Evolutionary conservation across 164 flowering plant species (phyloP).

Genomic region (Vitis rotundifolia): DNA sequence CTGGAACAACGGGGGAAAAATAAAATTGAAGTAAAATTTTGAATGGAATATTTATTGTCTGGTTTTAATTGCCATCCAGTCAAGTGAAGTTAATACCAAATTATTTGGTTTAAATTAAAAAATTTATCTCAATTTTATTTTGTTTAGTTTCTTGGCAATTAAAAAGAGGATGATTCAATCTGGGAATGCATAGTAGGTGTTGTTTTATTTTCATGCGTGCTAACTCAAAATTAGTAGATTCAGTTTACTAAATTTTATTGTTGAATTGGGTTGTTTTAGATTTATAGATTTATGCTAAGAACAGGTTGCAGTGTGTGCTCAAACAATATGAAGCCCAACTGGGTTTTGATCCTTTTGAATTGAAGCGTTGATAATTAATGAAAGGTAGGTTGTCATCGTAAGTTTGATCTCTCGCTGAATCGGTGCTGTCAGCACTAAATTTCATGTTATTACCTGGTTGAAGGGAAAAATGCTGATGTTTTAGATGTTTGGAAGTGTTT

Average conservation of each 20-base stretch:
- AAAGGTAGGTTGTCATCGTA: no score
- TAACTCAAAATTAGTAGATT: neutral
- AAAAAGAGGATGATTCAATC: neutral
- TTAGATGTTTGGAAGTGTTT: no score
- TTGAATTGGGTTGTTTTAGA: neutral
- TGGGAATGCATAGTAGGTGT: neutral
- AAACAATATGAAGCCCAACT: neutral
- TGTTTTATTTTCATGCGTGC: neutral
- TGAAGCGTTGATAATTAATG: no score
- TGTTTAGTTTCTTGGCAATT: neutral
- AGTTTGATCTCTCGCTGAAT: no score
- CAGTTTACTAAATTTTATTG: neutral
- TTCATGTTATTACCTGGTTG: no score
- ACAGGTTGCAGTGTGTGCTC: neutral
- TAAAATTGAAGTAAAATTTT: neutral
- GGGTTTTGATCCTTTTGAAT: neutral
- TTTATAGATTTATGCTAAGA: neutral
- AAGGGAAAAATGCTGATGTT: no score
- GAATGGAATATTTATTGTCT: neutral
- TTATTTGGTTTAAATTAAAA: neutral
- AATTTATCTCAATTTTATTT: neutral
- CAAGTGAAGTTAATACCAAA: neutral
- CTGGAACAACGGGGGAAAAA: neutral
- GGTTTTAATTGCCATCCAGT: no score
- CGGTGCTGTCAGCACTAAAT: no score